phyloP scores from a whole-genome alignment of 2,329 filamentous ascomycete genomes.

The Clonostachys sp. region DNA sequence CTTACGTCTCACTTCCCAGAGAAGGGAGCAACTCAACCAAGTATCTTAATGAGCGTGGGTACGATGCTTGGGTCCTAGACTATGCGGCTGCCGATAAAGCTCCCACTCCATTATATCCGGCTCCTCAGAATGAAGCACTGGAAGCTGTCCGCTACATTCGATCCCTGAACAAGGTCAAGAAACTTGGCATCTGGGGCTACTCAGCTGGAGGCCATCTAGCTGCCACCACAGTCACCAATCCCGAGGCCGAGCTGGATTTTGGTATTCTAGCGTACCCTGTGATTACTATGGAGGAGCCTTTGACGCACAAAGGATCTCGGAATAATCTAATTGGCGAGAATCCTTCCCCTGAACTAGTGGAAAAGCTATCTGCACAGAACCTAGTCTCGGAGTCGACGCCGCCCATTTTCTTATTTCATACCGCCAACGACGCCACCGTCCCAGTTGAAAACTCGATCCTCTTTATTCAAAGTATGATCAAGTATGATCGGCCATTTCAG shows the following conservation, averaged over 20 bases:
- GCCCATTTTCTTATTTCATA: conserved; percentile 27
- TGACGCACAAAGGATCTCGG: conserved; percentile 9
- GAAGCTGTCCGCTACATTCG: conserved; percentile 9
- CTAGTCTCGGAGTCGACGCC: conserved; percentile 13
- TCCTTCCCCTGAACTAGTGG: conserved; percentile 7
- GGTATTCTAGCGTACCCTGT: conserved; percentile 13
- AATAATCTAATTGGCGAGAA: conserved; percentile 10
- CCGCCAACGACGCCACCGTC: conserved; percentile 16
- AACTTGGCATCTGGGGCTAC: conserved; percentile 14
- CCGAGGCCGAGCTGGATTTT: conserved; percentile 9
- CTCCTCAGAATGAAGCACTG: conserved; percentile 8
- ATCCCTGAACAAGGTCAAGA: conserved; percentile 5
- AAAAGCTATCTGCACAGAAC: conserved; percentile 14
- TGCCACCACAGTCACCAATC: conserved; percentile 11
- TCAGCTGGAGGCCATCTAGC: conserved; percentile 13
- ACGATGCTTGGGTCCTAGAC: conserved; percentile 12
- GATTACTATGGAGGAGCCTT: conserved; percentile 9
- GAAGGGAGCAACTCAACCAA: conserved; percentile 7
- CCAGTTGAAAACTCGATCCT: conserved; percentile 16
- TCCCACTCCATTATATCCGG: conserved; percentile 9
- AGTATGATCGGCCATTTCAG: conserved; percentile 10
- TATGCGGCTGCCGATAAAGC: conserved; percentile 8
- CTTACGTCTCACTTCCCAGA: conserved; percentile 5
- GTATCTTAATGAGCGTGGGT: conserved; percentile 8
- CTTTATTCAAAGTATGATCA: conserved; percentile 16